These are phyloP conservation scores for Trypanosoma congolense DNA, from an alignment of 208 protist genomes.

Conservation along the genomic window DNA sequence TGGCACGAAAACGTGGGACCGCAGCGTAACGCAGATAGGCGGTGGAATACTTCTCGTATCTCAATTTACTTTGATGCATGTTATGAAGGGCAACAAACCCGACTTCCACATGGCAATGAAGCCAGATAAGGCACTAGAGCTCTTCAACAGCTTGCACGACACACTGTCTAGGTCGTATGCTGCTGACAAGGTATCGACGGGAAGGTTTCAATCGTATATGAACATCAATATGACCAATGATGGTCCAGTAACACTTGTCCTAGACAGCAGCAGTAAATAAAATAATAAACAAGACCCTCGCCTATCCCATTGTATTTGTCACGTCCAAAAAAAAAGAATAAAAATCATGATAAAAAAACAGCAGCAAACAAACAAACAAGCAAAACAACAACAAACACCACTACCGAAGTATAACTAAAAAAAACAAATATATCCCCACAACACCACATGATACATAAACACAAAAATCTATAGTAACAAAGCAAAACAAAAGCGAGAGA, in stretches of 20 bases:
- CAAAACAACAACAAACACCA: too few species aligned
- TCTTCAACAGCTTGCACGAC: constrained; percentile 80
- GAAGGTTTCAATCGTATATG: constrained; percentile 88
- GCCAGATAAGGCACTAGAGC: constrained; percentile 45
- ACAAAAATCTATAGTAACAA: too few species aligned
- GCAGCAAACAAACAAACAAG: too few species aligned
- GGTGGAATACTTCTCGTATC: constrained; percentile 84
- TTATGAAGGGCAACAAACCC: constrained; percentile 87
- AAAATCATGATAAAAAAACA: too few species aligned
- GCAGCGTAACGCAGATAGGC: constrained; percentile 78
- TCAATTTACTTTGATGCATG: constrained; percentile 89
- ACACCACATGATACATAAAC: too few species aligned
- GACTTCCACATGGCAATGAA: constrained; percentile 91
- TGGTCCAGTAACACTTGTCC: constrained; percentile 84
- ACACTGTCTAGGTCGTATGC: constrained; percentile 45
- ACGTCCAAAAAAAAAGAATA: too few species aligned
- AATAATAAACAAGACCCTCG: too few species aligned
- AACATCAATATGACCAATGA: constrained; percentile 79
- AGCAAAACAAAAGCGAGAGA: too few species aligned
- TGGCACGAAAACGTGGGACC: constrained; percentile 63
- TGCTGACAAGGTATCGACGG: constrained; percentile 60
- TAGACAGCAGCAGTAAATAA: constrained; percentile 62
- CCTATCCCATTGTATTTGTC: too few species aligned
- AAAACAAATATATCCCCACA: too few species aligned
- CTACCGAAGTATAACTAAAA: too few species aligned